Evolutionary conservation across 139 green algal genomes (phyloP).

Genomic region (Volvox africanus): DNA sequence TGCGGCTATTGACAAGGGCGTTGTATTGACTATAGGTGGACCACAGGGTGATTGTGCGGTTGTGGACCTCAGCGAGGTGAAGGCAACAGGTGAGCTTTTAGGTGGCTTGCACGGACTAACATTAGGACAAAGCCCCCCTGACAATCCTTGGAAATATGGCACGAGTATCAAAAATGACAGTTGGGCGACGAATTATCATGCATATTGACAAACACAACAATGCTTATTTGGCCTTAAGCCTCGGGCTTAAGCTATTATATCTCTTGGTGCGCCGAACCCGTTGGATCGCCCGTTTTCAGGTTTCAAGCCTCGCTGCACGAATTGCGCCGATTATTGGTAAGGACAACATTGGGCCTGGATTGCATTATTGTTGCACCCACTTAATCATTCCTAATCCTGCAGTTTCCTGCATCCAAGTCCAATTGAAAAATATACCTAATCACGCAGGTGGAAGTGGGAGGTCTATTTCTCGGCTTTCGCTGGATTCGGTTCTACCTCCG

Average conservation of each 20-base stretch:
- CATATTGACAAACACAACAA: too few species aligned
- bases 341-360: too few species aligned
- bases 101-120: too few species aligned
- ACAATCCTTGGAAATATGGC: neutral
- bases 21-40: constrained; percentile 1
- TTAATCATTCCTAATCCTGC: too few species aligned
- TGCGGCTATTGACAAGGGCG: neutral
- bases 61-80: constrained; percentile 14
- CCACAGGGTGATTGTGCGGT: neutral
- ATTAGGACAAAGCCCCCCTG: too few species aligned
- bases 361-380: too few species aligned
- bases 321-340: constrained; percentile 30
- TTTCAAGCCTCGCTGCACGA: constrained; percentile 9
- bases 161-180: neutral
- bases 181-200: neutral
- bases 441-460: constrained; percentile 17
- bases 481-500: neutral
- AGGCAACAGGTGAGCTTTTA: neutral
- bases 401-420: neutral
- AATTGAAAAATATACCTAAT: neutral
- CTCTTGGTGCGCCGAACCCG: too few species aligned
- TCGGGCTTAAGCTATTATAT: too few species aligned
- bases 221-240: too few species aligned
- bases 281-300: neutral
- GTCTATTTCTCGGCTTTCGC: constrained; percentile 19